Evolutionary conservation across 2,329 filamentous ascomycete genomes (phyloP).

Genomic region (Aspergillus sp.): DNA sequence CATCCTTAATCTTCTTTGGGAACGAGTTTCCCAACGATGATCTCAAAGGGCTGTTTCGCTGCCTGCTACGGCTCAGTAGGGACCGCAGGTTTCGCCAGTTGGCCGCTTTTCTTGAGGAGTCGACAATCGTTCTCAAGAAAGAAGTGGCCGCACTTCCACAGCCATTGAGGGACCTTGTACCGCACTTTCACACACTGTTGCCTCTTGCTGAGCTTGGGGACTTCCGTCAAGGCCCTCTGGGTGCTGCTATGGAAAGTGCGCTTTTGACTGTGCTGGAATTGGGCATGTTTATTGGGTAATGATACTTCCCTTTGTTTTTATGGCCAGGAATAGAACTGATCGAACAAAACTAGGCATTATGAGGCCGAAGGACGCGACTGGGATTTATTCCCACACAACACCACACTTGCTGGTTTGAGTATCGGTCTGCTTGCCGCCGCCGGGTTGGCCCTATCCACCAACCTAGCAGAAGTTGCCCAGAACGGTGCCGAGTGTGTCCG

Average conservation of each 20-base stretch:
- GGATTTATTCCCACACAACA: conserved; percentile 23
- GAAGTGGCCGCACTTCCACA: conserved; percentile 34
- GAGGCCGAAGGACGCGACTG: conserved; percentile 27
- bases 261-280: conserved; percentile 45
- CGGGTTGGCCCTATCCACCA: conserved; percentile 43
- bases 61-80: conserved; percentile 44
- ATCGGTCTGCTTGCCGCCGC: conserved; percentile 47
- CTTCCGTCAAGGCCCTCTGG: conserved; percentile 43
- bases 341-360: conserved; percentile 21
- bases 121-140: conserved; percentile 40
- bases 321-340: background rate
- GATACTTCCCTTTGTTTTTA: background rate
- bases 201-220: conserved; percentile 12
- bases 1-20: conserved; percentile 40
- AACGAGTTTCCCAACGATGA: conserved; percentile 53
- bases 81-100: conserved; percentile 36
- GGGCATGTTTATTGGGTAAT: conserved; percentile 47
- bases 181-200: conserved; percentile 18
- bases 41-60: conserved; percentile 40
- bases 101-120: conserved; percentile 43
- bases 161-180: conserved; percentile 17
- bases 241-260: conserved; percentile 47
- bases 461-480: conserved; percentile 40
- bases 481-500: conserved; percentile 46
- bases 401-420: conserved; percentile 43